A percentile compares a stretch with the other conserved stretches of the same genome.
phyloP scores from a whole-genome alignment of 805 yeast genomes.

The Yarrowia sp. region DNA sequence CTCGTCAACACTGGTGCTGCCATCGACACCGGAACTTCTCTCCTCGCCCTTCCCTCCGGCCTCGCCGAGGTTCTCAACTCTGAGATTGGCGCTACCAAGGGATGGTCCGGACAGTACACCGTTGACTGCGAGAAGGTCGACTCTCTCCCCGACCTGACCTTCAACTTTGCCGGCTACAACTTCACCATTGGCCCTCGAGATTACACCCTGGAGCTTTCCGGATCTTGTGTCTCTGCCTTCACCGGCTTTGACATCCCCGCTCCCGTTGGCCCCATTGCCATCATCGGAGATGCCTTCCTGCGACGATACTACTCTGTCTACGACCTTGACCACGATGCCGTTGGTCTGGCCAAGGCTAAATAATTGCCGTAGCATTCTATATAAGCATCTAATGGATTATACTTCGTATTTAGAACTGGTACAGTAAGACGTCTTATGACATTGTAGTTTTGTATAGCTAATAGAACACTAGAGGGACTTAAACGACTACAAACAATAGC shows the following conservation, averaged over 20 bases:
- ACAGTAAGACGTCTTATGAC: no score
- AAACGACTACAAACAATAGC: no score
- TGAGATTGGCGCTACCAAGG: slow-evolving; percentile 94
- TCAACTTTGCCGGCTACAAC: slow-evolving; percentile 85
- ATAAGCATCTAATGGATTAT: slow-evolving; percentile 22
- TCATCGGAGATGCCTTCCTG: slow-evolving; percentile 95
- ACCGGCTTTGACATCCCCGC: slow-evolving; percentile 97
- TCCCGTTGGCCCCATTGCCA: slow-evolving; percentile 95
- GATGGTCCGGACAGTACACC: slow-evolving; percentile 96
- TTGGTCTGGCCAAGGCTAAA: slow-evolving; percentile 81
- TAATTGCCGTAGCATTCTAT: slow-evolving; percentile 25
- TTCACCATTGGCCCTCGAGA: slow-evolving; percentile 88
- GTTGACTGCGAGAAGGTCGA: slow-evolving; percentile 87
- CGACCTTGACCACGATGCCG: slow-evolving; percentile 86
- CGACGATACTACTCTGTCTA: slow-evolving; percentile 93
- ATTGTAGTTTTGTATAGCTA: no score
- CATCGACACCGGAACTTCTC: slow-evolving; percentile 97
- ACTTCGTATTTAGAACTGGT: neutral
- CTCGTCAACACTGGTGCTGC: slow-evolving; percentile 89
- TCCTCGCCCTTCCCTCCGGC: slow-evolving; percentile 91
- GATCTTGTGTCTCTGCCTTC: slow-evolving; percentile 93
- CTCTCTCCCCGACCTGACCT: slow-evolving; percentile 84
- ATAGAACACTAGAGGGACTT: no score
- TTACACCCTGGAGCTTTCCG: slow-evolving; percentile 90
- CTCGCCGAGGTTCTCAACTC: slow-evolving; percentile 93